Percentiles rank a stretch among this genome's conserved stretches.
These are phyloP conservation scores for Nicotiana otophora DNA, from an alignment of 257 asterid genomes.

Conservation along the genomic window DNA sequence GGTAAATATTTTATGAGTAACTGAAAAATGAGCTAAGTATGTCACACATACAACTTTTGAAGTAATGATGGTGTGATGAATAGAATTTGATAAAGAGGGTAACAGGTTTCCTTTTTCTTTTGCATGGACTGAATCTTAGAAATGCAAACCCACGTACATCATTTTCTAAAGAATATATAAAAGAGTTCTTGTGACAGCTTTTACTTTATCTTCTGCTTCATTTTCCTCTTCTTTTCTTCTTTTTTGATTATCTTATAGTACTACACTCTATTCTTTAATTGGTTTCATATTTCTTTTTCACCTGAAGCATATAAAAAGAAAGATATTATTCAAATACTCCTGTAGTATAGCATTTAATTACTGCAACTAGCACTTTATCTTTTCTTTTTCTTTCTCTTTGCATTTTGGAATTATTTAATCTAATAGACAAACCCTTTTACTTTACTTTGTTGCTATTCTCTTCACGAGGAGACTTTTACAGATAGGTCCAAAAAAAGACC, in stretches of 20 bases:
- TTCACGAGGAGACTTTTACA: conserved; percentile 46
- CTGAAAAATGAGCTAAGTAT: background rate
- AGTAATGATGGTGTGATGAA: conserved; percentile 20
- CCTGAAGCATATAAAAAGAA: conserved; percentile 1
- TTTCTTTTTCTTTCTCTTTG: conserved; percentile 18
- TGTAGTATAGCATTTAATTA: background rate
- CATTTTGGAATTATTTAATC: conserved; percentile 18
- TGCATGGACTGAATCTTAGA: conserved; percentile 61
- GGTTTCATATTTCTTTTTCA: background rate
- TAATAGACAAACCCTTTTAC: conserved; percentile 20
- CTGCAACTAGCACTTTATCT: background rate
- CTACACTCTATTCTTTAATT: background rate
- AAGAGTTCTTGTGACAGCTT: conserved; percentile 61
- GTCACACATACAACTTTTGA: conserved; percentile 1
- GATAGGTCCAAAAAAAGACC: conserved; percentile 41
- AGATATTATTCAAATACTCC: background rate
- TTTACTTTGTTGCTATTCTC: conserved; percentile 45
- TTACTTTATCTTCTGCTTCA: conserved; percentile 41
- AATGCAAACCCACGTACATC: conserved; percentile 49
- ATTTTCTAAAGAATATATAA: conserved; percentile 30
- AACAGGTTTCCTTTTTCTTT: conserved; percentile 38
- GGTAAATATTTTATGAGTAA: background rate
- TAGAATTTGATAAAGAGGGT: background rate
- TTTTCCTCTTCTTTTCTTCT: conserved; percentile 11
- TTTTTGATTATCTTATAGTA: background rate